These are phyloP conservation scores for Turritis glabra DNA, from an alignment of 345 rosid genomes.

Conservation along the genomic window DNA sequence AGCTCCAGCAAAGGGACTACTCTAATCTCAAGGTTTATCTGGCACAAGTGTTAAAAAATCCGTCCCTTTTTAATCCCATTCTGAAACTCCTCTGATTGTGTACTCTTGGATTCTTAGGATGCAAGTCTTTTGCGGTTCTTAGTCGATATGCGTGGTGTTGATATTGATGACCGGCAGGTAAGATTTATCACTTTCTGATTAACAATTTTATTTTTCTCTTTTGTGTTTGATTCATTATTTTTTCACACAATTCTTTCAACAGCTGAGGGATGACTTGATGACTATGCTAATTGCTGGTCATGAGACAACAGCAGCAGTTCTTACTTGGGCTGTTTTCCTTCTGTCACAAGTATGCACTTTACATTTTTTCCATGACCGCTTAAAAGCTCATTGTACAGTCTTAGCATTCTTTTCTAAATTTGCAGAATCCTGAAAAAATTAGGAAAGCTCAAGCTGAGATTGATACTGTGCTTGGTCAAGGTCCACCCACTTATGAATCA, in stretches of 20 bases:
- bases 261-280: slow-evolving; percentile 95
- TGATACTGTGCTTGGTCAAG: slow-evolving; percentile 71
- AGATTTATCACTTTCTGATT: neutral
- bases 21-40: slow-evolving; percentile 63
- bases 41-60: neutral
- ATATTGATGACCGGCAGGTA: slow-evolving; percentile 87
- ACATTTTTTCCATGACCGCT: neutral
- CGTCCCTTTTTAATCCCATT: neutral
- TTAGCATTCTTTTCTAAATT: slow-evolving; percentile 16
- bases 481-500: slow-evolving; percentile 62
- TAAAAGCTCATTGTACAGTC: neutral
- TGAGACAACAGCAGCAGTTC: slow-evolving; percentile 97
- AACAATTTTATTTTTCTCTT: neutral
- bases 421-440: slow-evolving; percentile 76
- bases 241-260: slow-evolving; percentile 22
- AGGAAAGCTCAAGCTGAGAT: slow-evolving; percentile 88
- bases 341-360: slow-evolving; percentile 71
- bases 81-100: neutral
- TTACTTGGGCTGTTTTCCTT: slow-evolving; percentile 93
- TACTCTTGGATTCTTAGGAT: slow-evolving; percentile 58
- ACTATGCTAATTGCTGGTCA: slow-evolving; percentile 97
- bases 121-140: slow-evolving; percentile 90
- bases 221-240: neutral
- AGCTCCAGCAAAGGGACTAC: slow-evolving; percentile 86
- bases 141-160: slow-evolving; percentile 93